phyloP scores from a whole-genome alignment of 371 early-diverging fungal genomes.

The Lichtheimia hyalospora region DNA sequence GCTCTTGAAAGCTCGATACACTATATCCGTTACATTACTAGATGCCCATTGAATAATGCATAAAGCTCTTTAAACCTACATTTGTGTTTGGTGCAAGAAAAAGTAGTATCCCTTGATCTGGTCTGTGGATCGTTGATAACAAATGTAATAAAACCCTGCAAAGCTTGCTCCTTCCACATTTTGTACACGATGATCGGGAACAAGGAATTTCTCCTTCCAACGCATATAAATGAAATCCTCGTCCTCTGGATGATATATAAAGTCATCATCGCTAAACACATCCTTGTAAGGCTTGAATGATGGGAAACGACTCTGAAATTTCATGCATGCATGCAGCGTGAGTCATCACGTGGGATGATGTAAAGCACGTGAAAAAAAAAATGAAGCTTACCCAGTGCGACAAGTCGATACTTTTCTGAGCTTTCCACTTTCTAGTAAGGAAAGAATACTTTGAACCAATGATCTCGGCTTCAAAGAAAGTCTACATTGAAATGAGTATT shows the following conservation, averaged over 20 bases:
- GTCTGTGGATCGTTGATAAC: conserved; percentile 76
- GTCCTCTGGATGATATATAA: conserved; percentile 67
- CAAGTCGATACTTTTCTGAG: conserved; percentile 68
- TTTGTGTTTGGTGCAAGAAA: conserved; percentile 74
- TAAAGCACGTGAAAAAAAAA: background rate
- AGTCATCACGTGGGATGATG: background rate
- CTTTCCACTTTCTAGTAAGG: conserved; percentile 86
- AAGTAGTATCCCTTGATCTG: conserved; percentile 89
- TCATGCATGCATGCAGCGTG: background rate
- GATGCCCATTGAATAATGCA: background rate
- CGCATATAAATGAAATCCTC: conserved; percentile 91
- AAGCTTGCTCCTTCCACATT: conserved; percentile 89
- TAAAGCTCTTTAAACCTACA: conserved; percentile 52
- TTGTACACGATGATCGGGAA: conserved; percentile 90
- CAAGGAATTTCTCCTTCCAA: conserved; percentile 96
- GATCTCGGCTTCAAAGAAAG: conserved; percentile 85
- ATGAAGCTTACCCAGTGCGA: conserved; percentile 75
- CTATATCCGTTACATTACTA: too few species aligned
- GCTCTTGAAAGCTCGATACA: conserved; percentile 70
- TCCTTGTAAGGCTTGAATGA: conserved; percentile 63
- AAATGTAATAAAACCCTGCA: conserved; percentile 96
- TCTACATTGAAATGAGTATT: conserved; percentile 27
- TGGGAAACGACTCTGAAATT: conserved; percentile 56
- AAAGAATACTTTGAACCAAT: conserved; percentile 80
- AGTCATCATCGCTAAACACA: conserved; percentile 68